phyloP scores from a whole-genome alignment of 306 rosid genomes.

The Cyclanthera cordifolia region DNA sequence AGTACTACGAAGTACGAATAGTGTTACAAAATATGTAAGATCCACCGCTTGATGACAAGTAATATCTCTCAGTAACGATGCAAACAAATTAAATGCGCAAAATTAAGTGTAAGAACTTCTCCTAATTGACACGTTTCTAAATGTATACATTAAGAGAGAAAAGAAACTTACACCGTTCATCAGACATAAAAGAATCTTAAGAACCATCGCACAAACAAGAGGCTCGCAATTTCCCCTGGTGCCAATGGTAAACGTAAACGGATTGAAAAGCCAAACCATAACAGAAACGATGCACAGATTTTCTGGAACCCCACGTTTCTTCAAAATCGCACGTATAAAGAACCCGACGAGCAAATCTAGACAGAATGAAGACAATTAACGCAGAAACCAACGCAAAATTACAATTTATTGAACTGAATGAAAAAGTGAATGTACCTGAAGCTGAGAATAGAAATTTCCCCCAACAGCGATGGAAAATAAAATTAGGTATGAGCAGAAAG shows the following conservation, averaged over 20 bases:
- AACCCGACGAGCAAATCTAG: constrained; percentile 86
- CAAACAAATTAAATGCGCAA: not conserved
- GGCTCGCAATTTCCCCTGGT: constrained; percentile 95
- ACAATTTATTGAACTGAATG: not conserved
- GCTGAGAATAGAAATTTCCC: constrained; percentile 85
- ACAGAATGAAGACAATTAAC: not conserved
- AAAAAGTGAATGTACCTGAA: constrained; percentile 34
- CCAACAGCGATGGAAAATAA: constrained; percentile 58
- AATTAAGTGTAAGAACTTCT: not conserved
- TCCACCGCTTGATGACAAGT: not conserved
- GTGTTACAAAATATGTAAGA: not conserved
- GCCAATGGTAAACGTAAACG: constrained; percentile 85
- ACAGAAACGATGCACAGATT: constrained; percentile 43
- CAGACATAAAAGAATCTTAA: constrained; percentile 73
- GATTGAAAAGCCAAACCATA: constrained; percentile 76
- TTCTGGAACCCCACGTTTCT: constrained; percentile 73
- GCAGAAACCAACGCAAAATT: not conserved
- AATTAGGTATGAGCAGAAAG: constrained; percentile 66
- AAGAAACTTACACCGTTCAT: constrained; percentile 66
- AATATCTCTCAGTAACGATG: not conserved
- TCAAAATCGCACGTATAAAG: constrained; percentile 55
- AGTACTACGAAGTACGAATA: not conserved
- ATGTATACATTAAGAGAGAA: constrained; percentile 10
- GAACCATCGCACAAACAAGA: constrained; percentile 70
- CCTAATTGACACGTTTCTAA: not conserved